Base-by-base conservation (phyloP, 352 stramenopile genomes). In the Globisporangium lucens region DNA sequence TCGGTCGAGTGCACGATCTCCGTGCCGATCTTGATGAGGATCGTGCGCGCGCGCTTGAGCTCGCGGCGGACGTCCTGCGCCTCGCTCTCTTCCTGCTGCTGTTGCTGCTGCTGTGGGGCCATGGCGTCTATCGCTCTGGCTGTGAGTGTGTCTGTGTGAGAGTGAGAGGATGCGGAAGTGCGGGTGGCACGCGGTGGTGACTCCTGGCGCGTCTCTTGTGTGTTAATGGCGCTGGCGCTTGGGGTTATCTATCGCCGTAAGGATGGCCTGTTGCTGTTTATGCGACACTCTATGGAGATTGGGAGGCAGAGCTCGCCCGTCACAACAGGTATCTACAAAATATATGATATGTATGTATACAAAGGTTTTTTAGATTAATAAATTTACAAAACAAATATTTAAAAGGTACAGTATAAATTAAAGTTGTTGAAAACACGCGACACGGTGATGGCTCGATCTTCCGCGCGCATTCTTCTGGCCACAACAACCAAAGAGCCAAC, bases 1-100 rank as follows among this genome's bases (percentile, higher is more conserved):
- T 93, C 82, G 24, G 79, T 70, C 55, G 85, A 93, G 75, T 92
- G 83, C 62, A 95, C 85, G 66, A 93, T 92, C 74, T 95, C 87
- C 33, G 85, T 93, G 71, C 87, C 87, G 69, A 95, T 90, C 67
- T 95, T 95, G 66, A 95, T 78, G 43, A 95, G 77, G 69, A 95
- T 89, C 27, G 83, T 92, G 67, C 80, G 83, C 55, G 81, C 70
- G 62, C 81, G 80, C 61, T 80, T 76, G 46, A 91, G 68, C 51
- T 89, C 78, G 47, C 70, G 76, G 13, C 80, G 77, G 38, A 63
- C 5, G 52, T 56, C 49, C 17, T 56, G 17, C 61, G 43, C 47
- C 17, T 65, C 66, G 41, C n/a, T 46, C 30, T 62, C n/a, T 24
- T 20, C 13, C 35, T 66, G 22, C 13, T 24, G n/a, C n/a, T 70